These are phyloP conservation scores for Trypanosoma avium DNA, from an alignment of 208 protist genomes.

Conservation along the genomic window DNA sequence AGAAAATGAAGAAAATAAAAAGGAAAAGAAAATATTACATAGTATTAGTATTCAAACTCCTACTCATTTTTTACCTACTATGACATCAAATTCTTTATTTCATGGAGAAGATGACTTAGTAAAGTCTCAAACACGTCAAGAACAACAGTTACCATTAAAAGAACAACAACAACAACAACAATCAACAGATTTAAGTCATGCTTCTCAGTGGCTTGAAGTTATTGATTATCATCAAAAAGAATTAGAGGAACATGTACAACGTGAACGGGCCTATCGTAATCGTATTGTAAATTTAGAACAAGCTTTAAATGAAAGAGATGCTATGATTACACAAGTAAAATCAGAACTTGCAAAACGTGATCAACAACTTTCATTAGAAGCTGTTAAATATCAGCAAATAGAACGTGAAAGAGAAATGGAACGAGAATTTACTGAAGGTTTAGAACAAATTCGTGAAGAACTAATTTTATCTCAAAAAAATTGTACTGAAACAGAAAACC, in stretches of 20 bases:
- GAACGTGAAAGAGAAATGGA: slow-evolving; percentile 11
- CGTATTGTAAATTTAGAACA: slow-evolving; percentile 55
- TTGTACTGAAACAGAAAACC: slow-evolving; percentile 23
- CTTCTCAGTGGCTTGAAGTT: slow-evolving; percentile 21
- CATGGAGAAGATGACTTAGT: background rate
- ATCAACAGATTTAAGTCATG: background rate
- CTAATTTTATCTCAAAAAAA: slow-evolving; percentile 24
- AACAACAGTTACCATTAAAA: background rate
- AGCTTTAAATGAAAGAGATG: slow-evolving; percentile 28
- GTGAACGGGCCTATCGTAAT: slow-evolving; percentile 53
- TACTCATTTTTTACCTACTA: background rate
- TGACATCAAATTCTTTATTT: no score
- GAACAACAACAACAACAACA: background rate
- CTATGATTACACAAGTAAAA: slow-evolving; percentile 13
- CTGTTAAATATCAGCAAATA: slow-evolving; percentile 1
- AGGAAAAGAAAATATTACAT: no score
- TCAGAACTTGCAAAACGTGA: slow-evolving; percentile 8
- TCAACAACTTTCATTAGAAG: slow-evolving; percentile 19
- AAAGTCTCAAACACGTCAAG: background rate
- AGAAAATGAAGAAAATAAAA: no score
- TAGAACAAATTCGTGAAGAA: slow-evolving; percentile 26
- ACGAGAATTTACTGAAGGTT: background rate
- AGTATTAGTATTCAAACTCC: background rate
- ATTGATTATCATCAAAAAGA: slow-evolving; percentile 50
- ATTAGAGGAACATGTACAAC: slow-evolving; percentile 42